phyloP scores from a whole-genome alignment of 1,284 basidiomycete genomes.

The Ganoderma meredithae region DNA sequence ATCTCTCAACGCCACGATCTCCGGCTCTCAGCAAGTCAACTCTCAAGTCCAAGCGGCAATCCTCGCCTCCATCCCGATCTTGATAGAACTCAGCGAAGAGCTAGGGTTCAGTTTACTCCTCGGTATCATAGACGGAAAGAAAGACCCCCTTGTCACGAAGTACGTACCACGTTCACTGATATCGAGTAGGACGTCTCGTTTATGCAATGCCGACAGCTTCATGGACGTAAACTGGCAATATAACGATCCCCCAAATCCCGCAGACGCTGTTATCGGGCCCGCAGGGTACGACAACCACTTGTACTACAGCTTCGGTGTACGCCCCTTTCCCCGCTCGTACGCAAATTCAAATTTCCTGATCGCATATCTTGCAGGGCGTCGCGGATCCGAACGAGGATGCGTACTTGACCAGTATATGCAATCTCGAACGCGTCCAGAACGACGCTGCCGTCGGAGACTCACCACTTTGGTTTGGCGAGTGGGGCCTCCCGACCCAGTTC shows the following conservation, averaged over 20 bases:
- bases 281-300: conserved; percentile 82
- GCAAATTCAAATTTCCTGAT: conserved; percentile 1
- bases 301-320: conserved; percentile 78
- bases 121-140: conserved; percentile 24
- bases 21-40: conserved; percentile 45
- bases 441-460: conserved; percentile 58
- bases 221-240: conserved; percentile 83
- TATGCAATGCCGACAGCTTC: conserved; percentile 53
- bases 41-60: conserved; percentile 54
- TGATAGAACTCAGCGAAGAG: conserved; percentile 50
- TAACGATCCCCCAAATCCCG: conserved; percentile 72
- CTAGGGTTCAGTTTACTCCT: conserved; percentile 40
- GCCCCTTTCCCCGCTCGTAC: background rate
- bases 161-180: conserved; percentile 33
- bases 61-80: conserved; percentile 55
- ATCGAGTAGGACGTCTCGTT: background rate
- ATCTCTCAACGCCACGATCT: conserved; percentile 46
- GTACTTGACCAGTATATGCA: conserved; percentile 74
- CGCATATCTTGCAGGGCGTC: conserved; percentile 57
- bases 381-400: conserved; percentile 66
- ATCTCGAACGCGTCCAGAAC: conserved; percentile 56
- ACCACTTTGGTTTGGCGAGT: conserved; percentile 65
- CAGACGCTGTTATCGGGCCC: conserved; percentile 69
- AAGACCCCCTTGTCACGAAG: conserved; percentile 58
- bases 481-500: conserved; percentile 76